Base-by-base conservation (phyloP, 495 filamentous ascomycete species). In the Polyplosphaeria fusca region DNA sequence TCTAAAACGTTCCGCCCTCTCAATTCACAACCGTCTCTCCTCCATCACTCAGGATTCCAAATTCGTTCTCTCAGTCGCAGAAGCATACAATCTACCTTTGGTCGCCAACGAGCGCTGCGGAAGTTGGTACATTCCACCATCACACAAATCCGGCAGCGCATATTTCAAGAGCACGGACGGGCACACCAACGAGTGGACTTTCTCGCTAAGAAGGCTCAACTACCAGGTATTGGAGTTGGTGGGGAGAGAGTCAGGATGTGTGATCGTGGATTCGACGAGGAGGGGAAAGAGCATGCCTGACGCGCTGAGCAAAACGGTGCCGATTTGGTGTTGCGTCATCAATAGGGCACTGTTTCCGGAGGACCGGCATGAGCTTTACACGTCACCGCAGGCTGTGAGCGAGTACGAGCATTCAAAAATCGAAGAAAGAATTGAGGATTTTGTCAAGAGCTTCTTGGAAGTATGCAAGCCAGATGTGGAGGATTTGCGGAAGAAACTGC, bases 91-190 rank as follows among this genome's bases (percentile, higher is more conserved):
- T 19, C 75, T 93, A n/a, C 91, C 92, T 0, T 72, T 96, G n/a
- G 75, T 98, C 20, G 87, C 91, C 20, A 98, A 98, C 64, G 89
- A 96, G 69, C 78, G 93, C 46, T 96, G 91, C 66, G 93, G 93
- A 0, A 91, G 89, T 67, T 98, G 93, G 93, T 98, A 98, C 70
- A 87, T 96, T 32, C 74, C 82, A 25, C 86, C 88, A 0, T 68
- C 69, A 18, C 60, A 54, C 11, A 91, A 91, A 67, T 71, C 71
- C 1, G 87, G 79, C 14, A 87, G 86, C 46, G 88, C 81, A 5
- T 97, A 97, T 73, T 98, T 96, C 73, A 98, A 98, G 77, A 94
- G 89, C 73, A 98, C 93, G 24, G 93, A 98, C 72, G 93, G 93
- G 1, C 93, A 98, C 74, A 80, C 79, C 0, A 87, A 88, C 18